Evolutionary conservation across 2,329 filamentous ascomycete species (phyloP).

Genomic region (Epichloe hybrida): DNA sequence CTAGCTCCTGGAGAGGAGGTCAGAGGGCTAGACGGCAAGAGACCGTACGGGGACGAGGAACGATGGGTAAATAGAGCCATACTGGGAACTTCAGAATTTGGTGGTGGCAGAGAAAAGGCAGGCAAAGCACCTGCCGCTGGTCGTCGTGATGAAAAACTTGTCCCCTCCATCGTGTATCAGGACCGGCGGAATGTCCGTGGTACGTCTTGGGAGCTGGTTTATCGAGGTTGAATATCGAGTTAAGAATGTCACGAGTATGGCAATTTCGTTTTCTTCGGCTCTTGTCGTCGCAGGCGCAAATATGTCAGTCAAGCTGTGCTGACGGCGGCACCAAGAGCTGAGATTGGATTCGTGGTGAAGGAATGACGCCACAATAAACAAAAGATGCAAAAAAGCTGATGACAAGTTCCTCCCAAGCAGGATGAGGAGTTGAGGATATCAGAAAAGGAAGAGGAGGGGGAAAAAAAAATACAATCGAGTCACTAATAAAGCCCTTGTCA

Average conservation of each 20-base stretch:
- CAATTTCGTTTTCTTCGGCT: neutral
- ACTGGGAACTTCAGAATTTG: slow-evolving; percentile 24
- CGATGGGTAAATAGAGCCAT: slow-evolving; percentile 13
- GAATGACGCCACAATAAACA: neutral
- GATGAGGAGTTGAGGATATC: neutral
- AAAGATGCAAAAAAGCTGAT: neutral
- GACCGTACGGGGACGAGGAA: slow-evolving; percentile 15
- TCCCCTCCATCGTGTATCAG: slow-evolving; percentile 14
- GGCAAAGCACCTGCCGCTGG: slow-evolving; percentile 20
- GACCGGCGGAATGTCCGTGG: neutral
- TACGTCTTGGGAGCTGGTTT: neutral
- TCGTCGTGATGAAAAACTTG: slow-evolving; percentile 22
- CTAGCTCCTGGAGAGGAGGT: slow-evolving; percentile 33
- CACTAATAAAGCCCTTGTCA: neutral
- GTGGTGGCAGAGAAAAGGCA: slow-evolving; percentile 23
- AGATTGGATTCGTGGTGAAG: neutral
- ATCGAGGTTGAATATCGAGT: neutral
- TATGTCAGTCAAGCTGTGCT: neutral
- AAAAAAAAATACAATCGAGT: neutral
- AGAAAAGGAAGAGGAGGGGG: neutral
- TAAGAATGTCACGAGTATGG: neutral
- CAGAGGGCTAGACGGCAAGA: slow-evolving; percentile 18
- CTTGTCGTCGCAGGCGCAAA: neutral
- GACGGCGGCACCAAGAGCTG: neutral
- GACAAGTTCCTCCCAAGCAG: neutral